Percentiles rank a stretch among this genome's conserved stretches.
These are phyloP conservation scores for Fusarium cicatricum DNA, from an alignment of 2,329 filamentous ascomycete genomes.

Conservation along the genomic window DNA sequence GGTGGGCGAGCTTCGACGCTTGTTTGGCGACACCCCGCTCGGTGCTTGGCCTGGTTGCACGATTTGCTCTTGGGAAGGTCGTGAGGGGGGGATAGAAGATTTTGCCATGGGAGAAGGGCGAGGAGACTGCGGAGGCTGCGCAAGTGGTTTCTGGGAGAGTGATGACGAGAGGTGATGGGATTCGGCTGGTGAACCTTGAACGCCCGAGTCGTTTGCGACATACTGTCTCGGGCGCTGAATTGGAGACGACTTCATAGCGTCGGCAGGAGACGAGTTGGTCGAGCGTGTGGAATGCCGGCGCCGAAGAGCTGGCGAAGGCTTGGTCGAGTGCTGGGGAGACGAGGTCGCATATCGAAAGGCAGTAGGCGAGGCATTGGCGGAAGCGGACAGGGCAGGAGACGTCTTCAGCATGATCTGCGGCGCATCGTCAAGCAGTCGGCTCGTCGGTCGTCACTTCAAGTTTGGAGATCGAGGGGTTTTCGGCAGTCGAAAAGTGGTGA, in stretches of 20 bases:
- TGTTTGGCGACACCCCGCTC: conserved; percentile 46
- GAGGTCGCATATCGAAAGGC: conserved; percentile 50
- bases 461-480: conserved; percentile 24
- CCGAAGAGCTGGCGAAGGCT: conserved; percentile 38
- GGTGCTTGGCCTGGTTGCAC: conserved; percentile 22
- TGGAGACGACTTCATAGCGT: conserved; percentile 42
- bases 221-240: conserved; percentile 37
- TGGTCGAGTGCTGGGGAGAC: conserved; percentile 40
- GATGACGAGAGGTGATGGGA: conserved; percentile 28
- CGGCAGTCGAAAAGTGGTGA: conserved; percentile 19
- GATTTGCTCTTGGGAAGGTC: conserved; percentile 19
- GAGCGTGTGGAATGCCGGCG: conserved; percentile 41
- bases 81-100: conserved; percentile 24
- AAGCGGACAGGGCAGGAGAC: conserved; percentile 60
- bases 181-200: conserved; percentile 33
- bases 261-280: conserved; percentile 26
- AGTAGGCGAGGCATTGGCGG: conserved; percentile 62
- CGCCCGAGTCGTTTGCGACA: conserved; percentile 35
- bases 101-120: conserved; percentile 23
- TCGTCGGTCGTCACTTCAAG: conserved; percentile 20
- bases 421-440: conserved; percentile 52
- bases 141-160: conserved; percentile 34
- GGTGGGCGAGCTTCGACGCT: conserved; percentile 44
- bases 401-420: conserved; percentile 67
- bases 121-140: conserved; percentile 33